Conservation (phyloP, 1,284 basidiomycete genomes). For the Schizophyllum commune region DNA sequence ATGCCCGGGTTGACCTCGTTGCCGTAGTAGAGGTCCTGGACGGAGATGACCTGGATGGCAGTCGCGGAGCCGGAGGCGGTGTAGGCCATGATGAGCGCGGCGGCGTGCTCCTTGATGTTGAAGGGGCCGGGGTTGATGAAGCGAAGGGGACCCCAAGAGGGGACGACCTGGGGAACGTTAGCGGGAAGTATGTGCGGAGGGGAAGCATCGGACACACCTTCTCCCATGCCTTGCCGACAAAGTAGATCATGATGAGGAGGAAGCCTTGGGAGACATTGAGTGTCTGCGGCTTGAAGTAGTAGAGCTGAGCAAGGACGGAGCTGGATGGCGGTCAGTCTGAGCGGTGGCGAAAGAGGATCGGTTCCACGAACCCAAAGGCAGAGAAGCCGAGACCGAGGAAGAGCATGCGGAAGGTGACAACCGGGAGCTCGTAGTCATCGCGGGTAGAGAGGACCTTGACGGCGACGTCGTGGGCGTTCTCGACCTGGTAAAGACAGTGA, state of each 20-base stretch:
- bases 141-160: slow-evolving; percentile 9
- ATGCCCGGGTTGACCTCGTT: slow-evolving; percentile 25
- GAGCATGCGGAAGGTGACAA: slow-evolving; percentile 13
- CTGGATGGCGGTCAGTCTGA: neutral
- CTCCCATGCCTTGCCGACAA: slow-evolving; percentile 34
- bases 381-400: slow-evolving; percentile 2
- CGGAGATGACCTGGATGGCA: slow-evolving; percentile 29
- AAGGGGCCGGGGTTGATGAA: slow-evolving; percentile 13
- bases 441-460: slow-evolving; percentile 14
- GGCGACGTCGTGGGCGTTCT: slow-evolving; percentile 11
- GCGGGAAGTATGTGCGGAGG: slow-evolving; percentile 31
- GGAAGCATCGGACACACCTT: slow-evolving; percentile 28
- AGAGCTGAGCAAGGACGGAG: slow-evolving; percentile 12
- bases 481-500: slow-evolving; percentile 9
- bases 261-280: slow-evolving; percentile 13
- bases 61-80: slow-evolving; percentile 39
- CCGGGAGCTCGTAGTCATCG: slow-evolving; percentile 12
- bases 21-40: slow-evolving; percentile 33
- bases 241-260: slow-evolving; percentile 13
- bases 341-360: slow-evolving; percentile 1
- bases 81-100: slow-evolving; percentile 27
- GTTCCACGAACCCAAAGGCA: slow-evolving; percentile 8
- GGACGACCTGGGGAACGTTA: slow-evolving; percentile 19
- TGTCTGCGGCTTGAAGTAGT: slow-evolving; percentile 15
- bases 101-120: slow-evolving; percentile 11